phyloP scores from a whole-genome alignment of 164 flowering plant species.

The Sedum album region DNA sequence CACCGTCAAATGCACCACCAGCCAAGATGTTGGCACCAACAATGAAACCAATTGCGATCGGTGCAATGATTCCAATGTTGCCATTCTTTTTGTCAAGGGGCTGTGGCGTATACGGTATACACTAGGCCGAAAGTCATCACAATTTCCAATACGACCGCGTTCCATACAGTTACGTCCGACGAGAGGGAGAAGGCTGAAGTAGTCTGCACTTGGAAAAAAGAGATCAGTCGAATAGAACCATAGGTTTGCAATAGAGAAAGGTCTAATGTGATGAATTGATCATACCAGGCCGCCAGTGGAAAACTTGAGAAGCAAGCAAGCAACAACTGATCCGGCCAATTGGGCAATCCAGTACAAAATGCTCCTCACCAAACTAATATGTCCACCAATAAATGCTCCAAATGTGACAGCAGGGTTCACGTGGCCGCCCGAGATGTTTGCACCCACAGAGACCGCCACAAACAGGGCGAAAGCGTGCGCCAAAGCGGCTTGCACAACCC shows the following conservation, averaged over 20 bases:
- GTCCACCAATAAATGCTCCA: slow-evolving; percentile 13
- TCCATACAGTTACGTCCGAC: slow-evolving; percentile 12
- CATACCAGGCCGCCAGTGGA: slow-evolving; percentile 14
- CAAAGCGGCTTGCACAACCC: slow-evolving; percentile 8
- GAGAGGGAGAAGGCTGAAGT: slow-evolving; percentile 13
- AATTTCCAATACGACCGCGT: slow-evolving; percentile 13
- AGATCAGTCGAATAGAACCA: neutral
- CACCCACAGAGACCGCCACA: slow-evolving; percentile 11
- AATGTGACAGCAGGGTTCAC: slow-evolving; percentile 15
- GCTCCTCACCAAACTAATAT: slow-evolving; percentile 10
- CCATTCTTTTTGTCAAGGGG: slow-evolving; percentile 11
- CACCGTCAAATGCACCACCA: slow-evolving; percentile 14
- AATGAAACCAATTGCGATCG: slow-evolving; percentile 11
- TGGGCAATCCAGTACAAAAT: slow-evolving; percentile 15
- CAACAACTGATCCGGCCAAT: slow-evolving; percentile 12
- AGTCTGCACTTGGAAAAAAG: neutral
- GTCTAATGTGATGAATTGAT: too few species aligned
- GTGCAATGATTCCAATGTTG: slow-evolving; percentile 12
- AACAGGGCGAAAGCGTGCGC: slow-evolving; percentile 14
- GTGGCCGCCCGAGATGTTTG: slow-evolving; percentile 14
- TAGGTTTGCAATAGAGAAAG: neutral
- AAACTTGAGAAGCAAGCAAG: slow-evolving; percentile 15
- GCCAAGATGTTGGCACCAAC: slow-evolving; percentile 15
- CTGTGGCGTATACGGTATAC: slow-evolving; percentile 14
- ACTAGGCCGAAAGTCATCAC: slow-evolving; percentile 15